Conservation (phyloP, 139 green algal species). For the Tetraselmis striata region DNA sequence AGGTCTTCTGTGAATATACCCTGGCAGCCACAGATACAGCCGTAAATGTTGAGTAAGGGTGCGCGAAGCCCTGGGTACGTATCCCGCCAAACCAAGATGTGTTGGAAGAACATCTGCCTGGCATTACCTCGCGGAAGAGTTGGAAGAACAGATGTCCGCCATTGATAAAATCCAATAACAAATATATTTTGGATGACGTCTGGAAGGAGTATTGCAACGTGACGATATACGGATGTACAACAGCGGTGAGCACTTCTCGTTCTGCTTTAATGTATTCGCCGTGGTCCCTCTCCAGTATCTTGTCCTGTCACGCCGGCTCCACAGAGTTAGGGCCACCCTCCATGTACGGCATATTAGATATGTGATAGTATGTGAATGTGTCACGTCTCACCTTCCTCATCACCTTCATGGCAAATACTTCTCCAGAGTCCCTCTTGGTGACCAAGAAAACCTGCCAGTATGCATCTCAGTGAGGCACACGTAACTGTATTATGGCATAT, state of each 20-base stretch:
- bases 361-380: too few species aligned
- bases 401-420: slow-evolving; percentile 89
- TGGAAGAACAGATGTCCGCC: slow-evolving; percentile 98
- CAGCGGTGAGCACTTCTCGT: slow-evolving; percentile 82
- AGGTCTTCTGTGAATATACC: slow-evolving; percentile 82
- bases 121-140: slow-evolving; percentile 79
- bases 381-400: slow-evolving; percentile 71
- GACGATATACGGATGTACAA: slow-evolving; percentile 96
- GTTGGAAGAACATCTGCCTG: background rate
- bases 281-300: slow-evolving; percentile 88
- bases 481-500: background rate
- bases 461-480: background rate
- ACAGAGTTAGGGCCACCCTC: too few species aligned
- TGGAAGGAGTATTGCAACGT: slow-evolving; percentile 89
- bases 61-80: background rate
- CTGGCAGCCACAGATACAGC: slow-evolving; percentile 13
- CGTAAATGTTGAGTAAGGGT: background rate
- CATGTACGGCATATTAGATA: too few species aligned
- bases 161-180: slow-evolving; percentile 98
- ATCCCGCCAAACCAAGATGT: background rate
- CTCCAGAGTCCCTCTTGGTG: background rate
- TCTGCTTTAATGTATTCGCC: slow-evolving; percentile 83
- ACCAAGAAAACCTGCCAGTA: background rate
- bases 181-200: slow-evolving; percentile 91
- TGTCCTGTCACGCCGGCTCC: slow-evolving; percentile 73